phyloP scores from a whole-genome alignment of 495 filamentous ascomycete species.

The Neurospora sp. region DNA sequence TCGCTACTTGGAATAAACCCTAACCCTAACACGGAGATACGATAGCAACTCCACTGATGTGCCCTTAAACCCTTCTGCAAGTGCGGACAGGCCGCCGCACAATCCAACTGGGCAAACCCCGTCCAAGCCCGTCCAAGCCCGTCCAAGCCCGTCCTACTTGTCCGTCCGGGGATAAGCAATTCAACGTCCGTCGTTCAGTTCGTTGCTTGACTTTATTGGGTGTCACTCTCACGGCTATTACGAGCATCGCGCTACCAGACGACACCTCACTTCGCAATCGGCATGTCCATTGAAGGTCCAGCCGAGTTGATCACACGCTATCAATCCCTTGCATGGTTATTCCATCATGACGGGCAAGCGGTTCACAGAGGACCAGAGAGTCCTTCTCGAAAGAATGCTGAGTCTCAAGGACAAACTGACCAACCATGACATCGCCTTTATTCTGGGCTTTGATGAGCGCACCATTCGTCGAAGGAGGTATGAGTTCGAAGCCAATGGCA shows the following conservation, averaged over 20 bases:
- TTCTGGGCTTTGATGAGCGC: slow-evolving; percentile 12
- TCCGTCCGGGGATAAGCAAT: neutral
- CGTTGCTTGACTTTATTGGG: neutral
- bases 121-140: neutral
- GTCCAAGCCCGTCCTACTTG: neutral
- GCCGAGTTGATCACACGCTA: neutral
- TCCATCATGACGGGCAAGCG: slow-evolving; percentile 17
- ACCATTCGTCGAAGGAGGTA: slow-evolving; percentile 17
- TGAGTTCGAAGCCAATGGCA: slow-evolving; percentile 13
- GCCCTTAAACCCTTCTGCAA: neutral
- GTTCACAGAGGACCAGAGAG: slow-evolving; percentile 11
- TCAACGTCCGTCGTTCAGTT: neutral
- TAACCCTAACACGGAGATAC: neutral
- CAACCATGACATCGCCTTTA: slow-evolving; percentile 18
- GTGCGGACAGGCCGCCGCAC: neutral
- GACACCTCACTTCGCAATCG: neutral
- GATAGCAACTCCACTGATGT: neutral
- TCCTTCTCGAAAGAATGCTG: slow-evolving; percentile 11
- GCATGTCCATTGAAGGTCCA: neutral
- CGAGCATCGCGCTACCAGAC: neutral
- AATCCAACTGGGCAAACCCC: neutral
- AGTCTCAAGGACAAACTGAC: slow-evolving; percentile 13
- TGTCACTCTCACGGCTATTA: neutral
- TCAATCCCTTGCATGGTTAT: neutral
- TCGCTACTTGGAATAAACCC: neutral